Evolutionary conservation across 768 basidiomycete species (phyloP).

Genomic region (Lentinus brumalis): DNA sequence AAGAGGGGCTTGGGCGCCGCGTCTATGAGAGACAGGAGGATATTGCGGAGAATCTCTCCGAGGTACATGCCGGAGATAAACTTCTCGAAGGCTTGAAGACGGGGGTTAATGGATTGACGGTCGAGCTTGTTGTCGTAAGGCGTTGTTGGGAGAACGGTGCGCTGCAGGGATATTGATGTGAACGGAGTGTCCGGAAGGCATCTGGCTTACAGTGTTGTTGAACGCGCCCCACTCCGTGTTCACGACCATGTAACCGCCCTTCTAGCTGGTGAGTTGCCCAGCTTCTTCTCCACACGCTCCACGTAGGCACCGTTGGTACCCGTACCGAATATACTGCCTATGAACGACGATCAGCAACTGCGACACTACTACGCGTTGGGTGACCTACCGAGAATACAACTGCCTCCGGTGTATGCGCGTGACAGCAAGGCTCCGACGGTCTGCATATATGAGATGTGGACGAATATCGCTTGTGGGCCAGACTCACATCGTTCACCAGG

Average conservation of each 20-base stretch:
- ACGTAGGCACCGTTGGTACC: slow-evolving; percentile 99
- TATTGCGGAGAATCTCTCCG: slow-evolving; percentile 88
- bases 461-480: background rate
- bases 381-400: slow-evolving; percentile 68
- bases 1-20: slow-evolving; percentile 70
- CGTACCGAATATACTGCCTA: slow-evolving; percentile 90
- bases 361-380: background rate
- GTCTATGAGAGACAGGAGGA: slow-evolving; percentile 82
- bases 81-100: slow-evolving; percentile 94
- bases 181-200: background rate
- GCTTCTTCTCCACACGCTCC: slow-evolving; percentile 82
- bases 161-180: slow-evolving; percentile 41
- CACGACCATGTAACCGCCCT: slow-evolving; percentile 85
- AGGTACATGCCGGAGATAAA: slow-evolving; percentile 99
- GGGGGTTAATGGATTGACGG: slow-evolving; percentile 91
- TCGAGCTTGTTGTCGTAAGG: slow-evolving; percentile 92
- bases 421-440: slow-evolving; percentile 96
- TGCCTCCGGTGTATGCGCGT: slow-evolving; percentile 90
- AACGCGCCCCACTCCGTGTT: slow-evolving; percentile 99
- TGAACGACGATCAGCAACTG: background rate
- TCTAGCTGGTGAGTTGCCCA: slow-evolving; percentile 62
- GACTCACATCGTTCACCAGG: slow-evolving; percentile 88
- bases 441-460: slow-evolving; percentile 40
- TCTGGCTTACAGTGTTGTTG: slow-evolving; percentile 79
- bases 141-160: slow-evolving; percentile 82